A percentile compares a stretch with the other conserved stretches of the same genome.
These are phyloP conservation scores for Geotrichum reessii DNA, from an alignment of 1,139 yeast species.

Conservation along the genomic window DNA sequence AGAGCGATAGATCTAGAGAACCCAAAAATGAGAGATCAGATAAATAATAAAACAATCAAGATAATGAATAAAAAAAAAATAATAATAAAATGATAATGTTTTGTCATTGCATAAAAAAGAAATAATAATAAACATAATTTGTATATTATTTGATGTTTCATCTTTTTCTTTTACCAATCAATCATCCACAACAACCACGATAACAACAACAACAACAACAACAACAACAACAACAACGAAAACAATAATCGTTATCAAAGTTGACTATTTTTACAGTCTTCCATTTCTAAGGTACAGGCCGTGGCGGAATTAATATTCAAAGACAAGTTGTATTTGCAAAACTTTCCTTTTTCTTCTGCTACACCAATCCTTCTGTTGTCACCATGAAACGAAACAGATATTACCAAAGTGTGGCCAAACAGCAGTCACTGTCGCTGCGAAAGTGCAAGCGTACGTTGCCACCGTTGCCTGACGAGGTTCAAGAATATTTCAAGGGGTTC, in stretches of 20 bases:
- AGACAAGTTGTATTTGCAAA: not conserved
- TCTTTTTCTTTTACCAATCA: not conserved
- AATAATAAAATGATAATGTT: not conserved
- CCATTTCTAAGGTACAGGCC: not conserved
- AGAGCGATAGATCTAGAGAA: not conserved
- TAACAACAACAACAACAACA: not conserved
- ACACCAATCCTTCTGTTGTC: not conserved
- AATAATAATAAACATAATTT: not conserved
- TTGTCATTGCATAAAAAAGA: not conserved
- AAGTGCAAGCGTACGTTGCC: not conserved
- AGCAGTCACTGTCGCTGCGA: not conserved
- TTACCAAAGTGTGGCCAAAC: not conserved
- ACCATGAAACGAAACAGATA: not conserved
- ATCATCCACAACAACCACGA: not conserved
- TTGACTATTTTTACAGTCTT: not conserved
- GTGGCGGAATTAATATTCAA: not conserved
- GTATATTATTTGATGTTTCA: not conserved
- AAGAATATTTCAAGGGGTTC: not conserved
- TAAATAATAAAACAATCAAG: not conserved
- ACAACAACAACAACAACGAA: not conserved
- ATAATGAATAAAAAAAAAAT: not conserved
- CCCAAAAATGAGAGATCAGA: not conserved
- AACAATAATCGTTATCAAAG: too few species aligned
- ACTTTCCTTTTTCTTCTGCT: not conserved
- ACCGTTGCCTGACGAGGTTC: slow-evolving; percentile 4